Evolutionary conservation across 2,329 filamentous ascomycete genomes (phyloP), one percentile per base, ranked within the genome.

Genomic region (Fusarium tjaetaba): DNA sequence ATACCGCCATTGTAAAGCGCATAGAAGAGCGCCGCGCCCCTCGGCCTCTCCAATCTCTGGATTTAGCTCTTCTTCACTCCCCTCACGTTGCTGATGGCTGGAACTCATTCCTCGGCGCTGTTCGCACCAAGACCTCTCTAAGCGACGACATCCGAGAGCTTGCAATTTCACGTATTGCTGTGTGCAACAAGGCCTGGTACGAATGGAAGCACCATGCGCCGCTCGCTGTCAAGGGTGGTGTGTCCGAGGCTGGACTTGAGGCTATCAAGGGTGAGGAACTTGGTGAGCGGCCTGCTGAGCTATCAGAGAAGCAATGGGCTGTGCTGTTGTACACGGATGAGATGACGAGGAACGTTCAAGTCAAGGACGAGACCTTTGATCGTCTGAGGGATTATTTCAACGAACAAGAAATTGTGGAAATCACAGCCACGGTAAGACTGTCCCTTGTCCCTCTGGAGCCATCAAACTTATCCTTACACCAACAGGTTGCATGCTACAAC

Each of bases 131-230:
- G 72, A 88, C 88, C 30, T 79, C 78, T 8, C 77, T 92, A 11
- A 61, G 82, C 8, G 86, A 85, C 55, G 86, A 88, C 75, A 79
- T 94, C 60, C 90, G 93, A 74, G 94, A 97, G 85, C 86, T 95
- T 24, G 92, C 93, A 73, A 95, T 97, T 76, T 94, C 90, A 78
- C 89, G 94, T 55, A 93, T 97, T 20, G 94, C 94, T 18, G 91
- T 92, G 22, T 88, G 94, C 77, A 97, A 97, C 82, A 82, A 87
- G 24, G 94, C 94, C 4, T 94, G 92, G 90, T 97, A 95, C 82
- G 94, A 97, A 81, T 97, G 93, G 94, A 88, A 85, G 41, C 89
- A 94, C 61, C 94, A 97, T 80, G 91, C 91, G 22, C 94, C 94
- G 3, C 85, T 96, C 20, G 87, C 88, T 9, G 84, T 86, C 14